A percentile compares a stretch with the other conserved stretches of the same genome.
Conservation (phyloP, 371 early-diverging fungal species). For the Blastocladiella emersonii region DNA sequence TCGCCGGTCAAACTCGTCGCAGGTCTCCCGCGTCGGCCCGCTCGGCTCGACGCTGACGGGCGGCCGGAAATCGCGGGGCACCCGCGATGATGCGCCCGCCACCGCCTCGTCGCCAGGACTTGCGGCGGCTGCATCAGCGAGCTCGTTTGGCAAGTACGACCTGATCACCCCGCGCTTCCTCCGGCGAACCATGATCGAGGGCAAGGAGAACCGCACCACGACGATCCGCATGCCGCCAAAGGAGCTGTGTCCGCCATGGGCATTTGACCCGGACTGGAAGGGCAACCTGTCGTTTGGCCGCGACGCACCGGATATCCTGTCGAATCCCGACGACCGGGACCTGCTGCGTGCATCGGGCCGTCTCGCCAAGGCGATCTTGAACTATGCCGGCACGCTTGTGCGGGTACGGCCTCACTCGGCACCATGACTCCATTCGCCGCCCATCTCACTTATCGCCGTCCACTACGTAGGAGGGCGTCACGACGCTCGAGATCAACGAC, state of each 20-base stretch:
- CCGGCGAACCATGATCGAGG: neutral
- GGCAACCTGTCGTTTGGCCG: neutral
- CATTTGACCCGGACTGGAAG: neutral
- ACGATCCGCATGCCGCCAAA: neutral
- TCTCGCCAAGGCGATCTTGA: neutral
- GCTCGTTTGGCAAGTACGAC: neutral
- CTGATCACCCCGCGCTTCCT: conserved; percentile 4
- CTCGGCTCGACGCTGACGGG: no score
- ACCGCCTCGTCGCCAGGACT: no score
- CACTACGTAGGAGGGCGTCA: conserved; percentile 31
- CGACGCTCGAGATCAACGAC: conserved; percentile 60
- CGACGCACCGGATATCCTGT: neutral
- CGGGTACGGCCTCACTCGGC: no score
- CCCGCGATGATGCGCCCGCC: no score
- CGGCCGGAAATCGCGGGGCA: no score
- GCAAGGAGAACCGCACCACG: neutral
- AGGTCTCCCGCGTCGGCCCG: no score
- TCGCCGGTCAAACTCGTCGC: no score
- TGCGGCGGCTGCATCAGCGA: no score
- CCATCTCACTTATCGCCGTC: no score
- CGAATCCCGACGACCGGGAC: neutral
- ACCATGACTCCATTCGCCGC: no score
- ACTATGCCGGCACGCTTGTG: neutral
- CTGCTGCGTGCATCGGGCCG: neutral
- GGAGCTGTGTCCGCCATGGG: neutral